Evolutionary conservation across 2,329 filamentous ascomycete genomes (phyloP), one percentile per base, ranked within the genome.

Genomic region (Colletotrichum simmondsii): DNA sequence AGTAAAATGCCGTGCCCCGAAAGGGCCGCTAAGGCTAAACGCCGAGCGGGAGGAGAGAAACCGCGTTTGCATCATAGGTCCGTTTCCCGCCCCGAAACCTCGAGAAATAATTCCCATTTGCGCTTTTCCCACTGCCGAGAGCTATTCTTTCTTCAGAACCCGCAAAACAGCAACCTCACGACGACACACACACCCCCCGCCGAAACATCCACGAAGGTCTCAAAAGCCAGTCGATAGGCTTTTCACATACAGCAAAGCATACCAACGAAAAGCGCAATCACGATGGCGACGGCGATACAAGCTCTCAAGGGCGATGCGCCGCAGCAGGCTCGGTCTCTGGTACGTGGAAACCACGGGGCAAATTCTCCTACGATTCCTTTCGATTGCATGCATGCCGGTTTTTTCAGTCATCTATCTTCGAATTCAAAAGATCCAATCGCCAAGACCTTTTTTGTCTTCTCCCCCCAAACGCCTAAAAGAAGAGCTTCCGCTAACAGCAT

Each of bases 281-380:
- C 61, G 56, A 75, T 75, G 74, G 72, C 74, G 66, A 71, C 74
- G 71, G 72, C 73, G 77, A 71, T 74, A 61, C 75, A 77, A 72
- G 80, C 82, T 75, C 79, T 84, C 68, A 88, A 87, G 79, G 88
- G 88, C 81, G 86, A 90, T 74, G 83, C 88, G 82, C 86, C 89
- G 72, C 86, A 88, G 75, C 88, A 90, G 83, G 87, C 87, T 69
- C 85, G 88, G 79, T 90, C 89, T 75, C 80, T 90, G 79, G 88
- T 90, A 80, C 81, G 87, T 83, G 42, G 28, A 72, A 72, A 66
- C 62, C 22, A 28, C 42, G 8, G 42, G 37, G 2, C 11, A 42
- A 5, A 52, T 22, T 54, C 63, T 54, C 24, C 42, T 54, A 1
- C 11, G 10, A 19, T 49, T 56, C 30, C 22, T 49, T 56, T 28